These are phyloP conservation scores for Heterobasidion irregulare DNA, from an alignment of 1,284 basidiomycete species.

Conservation along the genomic window DNA sequence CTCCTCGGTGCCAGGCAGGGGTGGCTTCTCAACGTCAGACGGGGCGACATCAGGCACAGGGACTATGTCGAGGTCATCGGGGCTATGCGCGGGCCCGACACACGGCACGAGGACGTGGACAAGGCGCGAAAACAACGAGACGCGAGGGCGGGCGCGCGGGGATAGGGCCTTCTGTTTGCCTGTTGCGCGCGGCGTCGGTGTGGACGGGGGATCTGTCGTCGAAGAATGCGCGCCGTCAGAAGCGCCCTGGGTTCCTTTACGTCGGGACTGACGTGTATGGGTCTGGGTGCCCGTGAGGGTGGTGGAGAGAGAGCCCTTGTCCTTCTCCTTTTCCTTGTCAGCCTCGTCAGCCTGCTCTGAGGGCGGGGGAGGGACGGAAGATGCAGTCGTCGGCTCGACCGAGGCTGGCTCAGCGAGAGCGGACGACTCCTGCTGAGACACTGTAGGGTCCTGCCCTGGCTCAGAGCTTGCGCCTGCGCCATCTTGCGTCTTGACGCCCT, in stretches of 20 bases:
- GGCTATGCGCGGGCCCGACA: constrained; percentile 29
- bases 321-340: constrained; percentile 28
- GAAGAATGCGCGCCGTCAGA: constrained; percentile 29
- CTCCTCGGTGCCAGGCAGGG: constrained; percentile 2
- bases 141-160: constrained; percentile 14
- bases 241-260: constrained; percentile 26
- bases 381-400: constrained; percentile 9
- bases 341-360: constrained; percentile 10
- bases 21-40: constrained; percentile 23
- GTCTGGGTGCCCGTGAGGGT: constrained; percentile 25
- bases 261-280: constrained; percentile 18
- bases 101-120: constrained; percentile 43
- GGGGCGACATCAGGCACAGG: constrained; percentile 14
- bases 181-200: constrained; percentile 10
- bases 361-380: constrained; percentile 5
- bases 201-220: constrained; percentile 18
- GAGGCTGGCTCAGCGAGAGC: constrained; percentile 1
- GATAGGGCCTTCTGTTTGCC: constrained; percentile 23
- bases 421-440: constrained; percentile 10
- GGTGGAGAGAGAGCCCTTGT: constrained; percentile 35
- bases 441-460: constrained; percentile 20
- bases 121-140: constrained; percentile 36
- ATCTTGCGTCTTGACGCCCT: constrained; percentile 7
- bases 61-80: constrained; percentile 26
- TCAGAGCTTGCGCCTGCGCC: constrained; percentile 6